Evolutionary conservation across 108 stramenopile species (phyloP).

Genomic region (Conticribra guillardii): DNA sequence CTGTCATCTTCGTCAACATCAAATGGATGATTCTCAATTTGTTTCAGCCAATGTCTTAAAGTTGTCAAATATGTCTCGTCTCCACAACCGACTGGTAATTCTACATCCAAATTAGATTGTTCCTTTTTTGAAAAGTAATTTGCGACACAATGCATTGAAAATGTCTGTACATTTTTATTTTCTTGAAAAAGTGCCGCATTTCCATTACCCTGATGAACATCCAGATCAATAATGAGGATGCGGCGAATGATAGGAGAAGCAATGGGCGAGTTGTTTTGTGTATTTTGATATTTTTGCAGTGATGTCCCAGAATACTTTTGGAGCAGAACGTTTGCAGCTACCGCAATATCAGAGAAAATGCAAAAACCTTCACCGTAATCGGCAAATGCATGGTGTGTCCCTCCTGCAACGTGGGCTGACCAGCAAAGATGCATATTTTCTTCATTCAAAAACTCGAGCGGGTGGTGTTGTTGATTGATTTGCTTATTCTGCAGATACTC

Average conservation of each 20-base stretch:
- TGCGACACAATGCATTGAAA: slow-evolving; percentile 79
- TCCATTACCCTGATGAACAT: slow-evolving; percentile 96
- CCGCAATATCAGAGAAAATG: slow-evolving; percentile 91
- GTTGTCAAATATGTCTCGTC: slow-evolving; percentile 81
- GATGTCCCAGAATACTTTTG: slow-evolving; percentile 51
- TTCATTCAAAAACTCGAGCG: slow-evolving; percentile 5
- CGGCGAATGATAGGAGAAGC: slow-evolving; percentile 34
- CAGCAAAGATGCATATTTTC: slow-evolving; percentile 27
- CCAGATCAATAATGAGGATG: slow-evolving; percentile 87
- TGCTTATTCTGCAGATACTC: slow-evolving; percentile 9
- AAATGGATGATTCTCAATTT: slow-evolving; percentile 44
- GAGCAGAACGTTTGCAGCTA: slow-evolving; percentile 87
- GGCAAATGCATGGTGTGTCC: slow-evolving; percentile 93
- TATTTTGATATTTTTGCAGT: neutral
- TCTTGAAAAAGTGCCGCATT: slow-evolving; percentile 84
- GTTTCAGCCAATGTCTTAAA: slow-evolving; percentile 73
- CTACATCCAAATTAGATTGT: slow-evolving; percentile 79
- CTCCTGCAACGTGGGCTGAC: slow-evolving; percentile 90
- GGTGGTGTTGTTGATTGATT: neutral
- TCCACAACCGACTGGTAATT: slow-evolving; percentile 69
- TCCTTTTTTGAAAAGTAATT: slow-evolving; percentile 89
- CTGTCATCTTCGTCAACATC: slow-evolving; percentile 20
- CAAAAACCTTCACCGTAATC: slow-evolving; percentile 96
- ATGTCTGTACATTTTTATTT: slow-evolving; percentile 64
- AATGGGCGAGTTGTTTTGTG: neutral